phyloP scores from a whole-genome alignment of 2,329 filamentous ascomycete species.

The Colletotrichum nymphaeae region DNA sequence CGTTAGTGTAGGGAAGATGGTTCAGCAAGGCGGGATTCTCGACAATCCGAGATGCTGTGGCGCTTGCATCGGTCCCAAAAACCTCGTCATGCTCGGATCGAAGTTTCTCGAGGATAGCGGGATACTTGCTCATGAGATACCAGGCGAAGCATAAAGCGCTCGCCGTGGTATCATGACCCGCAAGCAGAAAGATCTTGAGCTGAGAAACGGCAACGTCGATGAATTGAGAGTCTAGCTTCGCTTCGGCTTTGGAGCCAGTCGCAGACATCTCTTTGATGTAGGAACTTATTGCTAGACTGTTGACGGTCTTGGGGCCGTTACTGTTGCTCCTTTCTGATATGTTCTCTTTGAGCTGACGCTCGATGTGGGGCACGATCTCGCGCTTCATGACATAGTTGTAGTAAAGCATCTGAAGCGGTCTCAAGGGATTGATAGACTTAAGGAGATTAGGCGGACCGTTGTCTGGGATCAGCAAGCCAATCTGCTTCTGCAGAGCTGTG shows the following conservation, averaged over 20 bases:
- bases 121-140: conserved; percentile 40
- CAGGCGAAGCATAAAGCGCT: conserved; percentile 42
- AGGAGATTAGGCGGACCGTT: background rate
- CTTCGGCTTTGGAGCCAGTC: background rate
- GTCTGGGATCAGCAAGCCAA: background rate
- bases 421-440: background rate
- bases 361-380: background rate
- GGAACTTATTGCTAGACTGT: conserved; percentile 38
- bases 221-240: conserved; percentile 4
- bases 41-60: conserved; percentile 51
- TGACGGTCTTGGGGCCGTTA: conserved; percentile 36
- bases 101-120: conserved; percentile 37
- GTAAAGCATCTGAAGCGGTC: background rate
- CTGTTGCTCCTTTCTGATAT: background rate
- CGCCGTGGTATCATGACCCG: conserved; percentile 47
- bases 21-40: conserved; percentile 58
- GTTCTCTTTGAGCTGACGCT: conserved; percentile 2
- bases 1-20: conserved; percentile 61
- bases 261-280: background rate
- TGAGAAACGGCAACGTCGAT: conserved; percentile 38
- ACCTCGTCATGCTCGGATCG: conserved; percentile 51
- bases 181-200: conserved; percentile 46
- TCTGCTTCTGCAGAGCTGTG: background rate
- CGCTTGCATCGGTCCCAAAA: conserved; percentile 54
- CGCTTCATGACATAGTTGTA: conserved; percentile 19